Base-by-base conservation (phyloP, 371 early-diverging fungal genomes). In the Mortierella sp. region DNA sequence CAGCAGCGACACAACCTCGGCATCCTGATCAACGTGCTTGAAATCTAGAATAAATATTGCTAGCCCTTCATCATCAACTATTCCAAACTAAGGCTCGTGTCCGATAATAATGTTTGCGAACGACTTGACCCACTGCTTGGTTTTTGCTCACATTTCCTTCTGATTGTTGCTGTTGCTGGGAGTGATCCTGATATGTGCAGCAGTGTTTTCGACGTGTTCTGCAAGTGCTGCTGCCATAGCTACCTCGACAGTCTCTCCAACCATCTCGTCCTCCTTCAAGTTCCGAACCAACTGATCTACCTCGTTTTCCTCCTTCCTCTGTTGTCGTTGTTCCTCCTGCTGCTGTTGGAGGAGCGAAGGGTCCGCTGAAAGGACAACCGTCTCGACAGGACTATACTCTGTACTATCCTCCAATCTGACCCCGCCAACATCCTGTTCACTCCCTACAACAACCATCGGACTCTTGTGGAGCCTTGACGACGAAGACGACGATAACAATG, bases 111-210 rank as follows among this genome's bases (percentile, higher is more conserved):
- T 19, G 43, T 37, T 67, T 24, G 24, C 67, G 10, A 67, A 37
- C 21, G 67, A 21, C 37, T 67, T 67, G 37, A 67, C 24, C 67
- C 67, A 67, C 67, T 67, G 40, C 67, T 21, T 40, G 8, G 67
- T 67, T 24, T 40, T 67, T 16, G 34, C 11, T 24, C 34, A 16
- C 67, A 40, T 40, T 24, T 24, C 67, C 10, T 21, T 11, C 67
- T 24, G 19, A 0, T 21, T 28, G 19, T 5, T 16, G 34, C 14
- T 40, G 24, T 34, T 34, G 21, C 19, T 9, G 21, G 2, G 8
- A 9, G 8, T 40, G 67, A 24, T 40, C 11, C 24, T 40, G 34
- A 40, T 50, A 50, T 50, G 1, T 50, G 50, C 21, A 37, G 37
- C 21, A 31, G 61, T 34, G 61, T 34, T 19, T 10, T 1, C 67